A percentile compares a stretch with the other conserved stretches of the same genome.
Evolutionary conservation across 192 early-diverging fungal species (phyloP).

Genomic region (Linnemannia hyalina): DNA sequence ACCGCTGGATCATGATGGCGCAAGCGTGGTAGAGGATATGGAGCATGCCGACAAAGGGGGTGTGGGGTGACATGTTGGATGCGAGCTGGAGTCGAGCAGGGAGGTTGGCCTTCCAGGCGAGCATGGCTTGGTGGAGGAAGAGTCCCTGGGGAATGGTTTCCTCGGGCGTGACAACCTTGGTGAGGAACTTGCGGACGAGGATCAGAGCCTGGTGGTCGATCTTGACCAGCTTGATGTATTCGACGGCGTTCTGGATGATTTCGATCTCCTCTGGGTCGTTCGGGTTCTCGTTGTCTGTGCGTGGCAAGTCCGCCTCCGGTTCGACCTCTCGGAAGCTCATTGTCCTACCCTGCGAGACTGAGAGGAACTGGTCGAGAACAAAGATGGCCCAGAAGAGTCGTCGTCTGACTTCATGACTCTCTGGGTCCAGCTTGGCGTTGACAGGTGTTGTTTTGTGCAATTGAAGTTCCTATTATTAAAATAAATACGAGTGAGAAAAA

Average conservation of each 20-base stretch:
- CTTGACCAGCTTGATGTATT: constrained; percentile 55
- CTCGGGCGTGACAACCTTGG: constrained; percentile 55
- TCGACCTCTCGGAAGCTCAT: constrained; percentile 56
- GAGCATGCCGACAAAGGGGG: constrained; percentile 64
- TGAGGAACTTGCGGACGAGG: constrained; percentile 51
- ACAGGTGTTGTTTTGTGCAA: constrained; percentile 55
- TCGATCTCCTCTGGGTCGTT: constrained; percentile 51
- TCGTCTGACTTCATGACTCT: constrained; percentile 47
- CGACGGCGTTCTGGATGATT: constrained; percentile 42
- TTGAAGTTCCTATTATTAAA: constrained; percentile 46
- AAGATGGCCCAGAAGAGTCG: constrained; percentile 53
- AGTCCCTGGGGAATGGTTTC: constrained; percentile 56
- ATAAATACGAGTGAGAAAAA: background rate
- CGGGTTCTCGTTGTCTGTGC: constrained; percentile 47
- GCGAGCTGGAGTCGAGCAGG: constrained; percentile 52
- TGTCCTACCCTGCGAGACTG: constrained; percentile 45
- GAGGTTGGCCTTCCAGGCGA: constrained; percentile 55
- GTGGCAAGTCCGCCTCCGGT: constrained; percentile 45
- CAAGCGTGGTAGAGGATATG: constrained; percentile 69
- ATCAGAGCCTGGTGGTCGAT: constrained; percentile 52
- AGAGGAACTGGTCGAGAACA: constrained; percentile 54
- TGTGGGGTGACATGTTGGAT: constrained; percentile 34
- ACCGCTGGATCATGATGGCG: constrained; percentile 65
- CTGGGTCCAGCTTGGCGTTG: constrained; percentile 52
- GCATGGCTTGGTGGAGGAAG: constrained; percentile 53